These are phyloP conservation scores for Galerina sulciceps DNA, from an alignment of 768 basidiomycete genomes.

Conservation along the genomic window DNA sequence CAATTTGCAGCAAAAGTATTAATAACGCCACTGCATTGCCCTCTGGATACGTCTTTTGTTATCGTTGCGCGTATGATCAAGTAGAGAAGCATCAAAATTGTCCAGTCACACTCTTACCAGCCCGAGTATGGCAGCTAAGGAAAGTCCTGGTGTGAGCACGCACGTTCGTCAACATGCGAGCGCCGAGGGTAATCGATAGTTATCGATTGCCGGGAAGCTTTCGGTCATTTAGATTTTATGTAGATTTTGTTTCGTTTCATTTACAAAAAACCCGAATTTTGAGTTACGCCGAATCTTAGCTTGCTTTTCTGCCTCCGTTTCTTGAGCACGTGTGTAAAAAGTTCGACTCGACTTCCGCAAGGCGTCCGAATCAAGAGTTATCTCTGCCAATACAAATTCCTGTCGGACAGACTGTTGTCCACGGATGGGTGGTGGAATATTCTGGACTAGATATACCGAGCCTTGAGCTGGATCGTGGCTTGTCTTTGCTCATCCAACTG, in stretches of 20 bases:
- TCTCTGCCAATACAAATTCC: slow-evolving; percentile 16
- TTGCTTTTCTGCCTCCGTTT: slow-evolving; percentile 13
- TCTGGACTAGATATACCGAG: slow-evolving; percentile 28
- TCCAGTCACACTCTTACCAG: slow-evolving; percentile 83
- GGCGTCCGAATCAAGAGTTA: slow-evolving; percentile 17
- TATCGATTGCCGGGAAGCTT: slow-evolving; percentile 25
- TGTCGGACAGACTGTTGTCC: slow-evolving; percentile 16
- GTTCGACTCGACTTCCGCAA: slow-evolving; percentile 16
- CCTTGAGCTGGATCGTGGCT: slow-evolving; percentile 25
- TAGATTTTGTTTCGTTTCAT: slow-evolving; percentile 4
- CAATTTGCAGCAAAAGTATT: slow-evolving; percentile 72
- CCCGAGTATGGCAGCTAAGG: slow-evolving; percentile 80
- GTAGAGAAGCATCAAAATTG: slow-evolving; percentile 80
- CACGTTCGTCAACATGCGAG: slow-evolving; percentile 49
- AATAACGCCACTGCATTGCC: slow-evolving; percentile 90
- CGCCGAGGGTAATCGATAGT: slow-evolving; percentile 15
- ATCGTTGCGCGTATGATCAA: slow-evolving; percentile 85
- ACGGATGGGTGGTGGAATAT: slow-evolving; percentile 23
- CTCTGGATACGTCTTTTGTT: slow-evolving; percentile 95
- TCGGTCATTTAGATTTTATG: slow-evolving; percentile 18
- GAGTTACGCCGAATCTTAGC: not conserved
- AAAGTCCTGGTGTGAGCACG: slow-evolving; percentile 72
- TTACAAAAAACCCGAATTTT: slow-evolving; percentile 5
- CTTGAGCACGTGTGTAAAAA: slow-evolving; percentile 29
- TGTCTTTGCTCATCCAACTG: slow-evolving; percentile 9